Base-by-base conservation (phyloP, 2,329 filamentous ascomycete species). In the Lasiodiplodia hormozganensis region DNA sequence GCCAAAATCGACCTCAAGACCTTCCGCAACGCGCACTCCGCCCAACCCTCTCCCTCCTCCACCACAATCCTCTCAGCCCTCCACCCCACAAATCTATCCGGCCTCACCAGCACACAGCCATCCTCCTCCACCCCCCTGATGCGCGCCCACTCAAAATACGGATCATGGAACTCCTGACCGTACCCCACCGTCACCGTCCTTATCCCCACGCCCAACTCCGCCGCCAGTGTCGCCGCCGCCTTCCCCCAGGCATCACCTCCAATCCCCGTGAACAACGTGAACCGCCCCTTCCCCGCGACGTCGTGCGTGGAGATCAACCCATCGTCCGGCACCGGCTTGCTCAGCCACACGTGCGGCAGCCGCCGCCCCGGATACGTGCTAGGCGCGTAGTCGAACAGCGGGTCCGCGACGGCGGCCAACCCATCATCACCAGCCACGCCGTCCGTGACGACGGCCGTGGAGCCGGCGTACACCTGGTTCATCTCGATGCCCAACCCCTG, bases 291-390 rank as follows among this genome's bases (percentile, higher is more conserved):
- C 0, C 88, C 88, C 0, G 85, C 86, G 1, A 90, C 76, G 74
- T 90, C 88, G 56, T 87, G 84, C 0, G 87, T 90, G 1, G 87
- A 89, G 21, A 86, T 76, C 18, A 78, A 77, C 65, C 81, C 73
- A 10, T 77, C 76, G n/a, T n/a, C n/a, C 0, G 87, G 84, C 11
- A 81, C 72, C 6, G 79, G 72, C 23, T 81, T 82, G 76, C 88
- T 86, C 18, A 90, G 77, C 89, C 89, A 90, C 0, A 82, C 88
- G 75, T 91, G 89, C 4, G 89, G 89, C 25, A 90, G 76, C 2
- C 88, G 80, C 34, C 81, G 81, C 6, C 89, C 89, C 0, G 89
- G 89, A 71, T 85, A 88, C 2, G 88, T 90, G 60, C 76, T 83
- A 0, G 38, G 57, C 5, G 12, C 57, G 57, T 60, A 47, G 4